phyloP scores from a whole-genome alignment of 1,284 basidiomycete genomes.

The Rhodotorula sp. region DNA sequence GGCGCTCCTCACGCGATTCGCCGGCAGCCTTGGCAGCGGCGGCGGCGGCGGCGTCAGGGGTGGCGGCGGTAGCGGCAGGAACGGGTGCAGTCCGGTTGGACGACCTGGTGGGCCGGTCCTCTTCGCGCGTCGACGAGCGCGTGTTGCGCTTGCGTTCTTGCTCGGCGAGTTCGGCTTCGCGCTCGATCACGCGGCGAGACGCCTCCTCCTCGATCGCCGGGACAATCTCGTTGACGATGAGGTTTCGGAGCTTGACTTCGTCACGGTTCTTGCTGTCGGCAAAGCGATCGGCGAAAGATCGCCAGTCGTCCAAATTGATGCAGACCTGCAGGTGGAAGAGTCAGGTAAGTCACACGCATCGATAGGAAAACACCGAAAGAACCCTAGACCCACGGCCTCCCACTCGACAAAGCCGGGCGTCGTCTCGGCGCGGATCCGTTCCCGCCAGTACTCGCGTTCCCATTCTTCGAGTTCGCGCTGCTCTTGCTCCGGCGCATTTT shows the following conservation, averaged over 20 bases:
- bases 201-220: conserved; percentile 58
- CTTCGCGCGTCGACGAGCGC: conserved; percentile 62
- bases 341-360: background rate
- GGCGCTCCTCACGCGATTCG: conserved; percentile 51
- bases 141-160: conserved; percentile 74
- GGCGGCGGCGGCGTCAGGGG: background rate
- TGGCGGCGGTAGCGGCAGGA: background rate
- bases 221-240: conserved; percentile 63
- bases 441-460: conserved; percentile 45
- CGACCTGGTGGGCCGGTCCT: conserved; percentile 45
- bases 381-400: too few relatives aligned
- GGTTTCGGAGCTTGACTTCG: conserved; percentile 72
- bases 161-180: conserved; percentile 3
- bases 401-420: conserved; percentile 66
- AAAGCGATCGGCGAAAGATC: conserved; percentile 67
- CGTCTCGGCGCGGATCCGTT: conserved; percentile 27
- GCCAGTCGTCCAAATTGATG: conserved; percentile 75
- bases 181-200: background rate
- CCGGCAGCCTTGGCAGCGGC: conserved; percentile 42
- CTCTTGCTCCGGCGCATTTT: conserved; percentile 38
- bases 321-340: conserved; percentile 60
- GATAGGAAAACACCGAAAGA: conserved; percentile 2
- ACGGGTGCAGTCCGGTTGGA: conserved; percentile 48
- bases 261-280: conserved; percentile 70
- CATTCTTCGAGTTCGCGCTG: conserved; percentile 44